Percentiles rank a stretch among this genome's conserved stretches.
These are phyloP conservation scores for Pleurotus tuoliensis DNA, from an alignment of 768 basidiomycete genomes.

Conservation along the genomic window DNA sequence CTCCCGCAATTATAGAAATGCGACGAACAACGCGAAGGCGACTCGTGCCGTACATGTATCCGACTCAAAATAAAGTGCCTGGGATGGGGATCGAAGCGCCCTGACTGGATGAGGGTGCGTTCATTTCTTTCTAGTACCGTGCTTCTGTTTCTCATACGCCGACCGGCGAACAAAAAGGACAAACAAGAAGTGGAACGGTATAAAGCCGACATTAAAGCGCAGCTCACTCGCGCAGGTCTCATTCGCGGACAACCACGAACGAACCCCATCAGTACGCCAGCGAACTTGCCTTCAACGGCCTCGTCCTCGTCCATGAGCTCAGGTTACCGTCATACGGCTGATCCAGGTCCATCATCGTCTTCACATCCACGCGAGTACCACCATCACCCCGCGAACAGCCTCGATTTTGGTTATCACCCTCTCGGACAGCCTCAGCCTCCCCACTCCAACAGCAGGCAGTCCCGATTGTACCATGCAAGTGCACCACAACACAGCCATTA, in stretches of 20 bases:
- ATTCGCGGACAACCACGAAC: slow-evolving; percentile 77
- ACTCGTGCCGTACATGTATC: slow-evolving; percentile 78
- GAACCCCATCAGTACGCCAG: slow-evolving; percentile 30
- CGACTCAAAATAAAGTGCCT: slow-evolving; percentile 79
- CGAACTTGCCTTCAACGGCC: slow-evolving; percentile 31
- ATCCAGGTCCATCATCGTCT: slow-evolving; percentile 17
- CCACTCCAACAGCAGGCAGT: slow-evolving; percentile 15
- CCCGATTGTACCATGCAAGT: slow-evolving; percentile 2
- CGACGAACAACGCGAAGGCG: slow-evolving; percentile 77
- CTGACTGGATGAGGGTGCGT: slow-evolving; percentile 87
- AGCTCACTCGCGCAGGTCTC: slow-evolving; percentile 71
- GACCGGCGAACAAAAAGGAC: slow-evolving; percentile 43
- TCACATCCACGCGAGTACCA: slow-evolving; percentile 9
- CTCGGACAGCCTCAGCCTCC: slow-evolving; percentile 17
- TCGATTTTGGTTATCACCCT: slow-evolving; percentile 18
- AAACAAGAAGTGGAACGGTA: slow-evolving; percentile 79
- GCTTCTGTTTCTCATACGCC: slow-evolving; percentile 10
- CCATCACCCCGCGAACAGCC: neutral
- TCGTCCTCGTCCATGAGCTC: slow-evolving; percentile 11
- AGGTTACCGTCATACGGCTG: slow-evolving; percentile 1
- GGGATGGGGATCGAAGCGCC: slow-evolving; percentile 80
- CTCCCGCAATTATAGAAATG: slow-evolving; percentile 58
- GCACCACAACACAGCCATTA: slow-evolving; percentile 12
- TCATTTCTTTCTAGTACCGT: neutral
- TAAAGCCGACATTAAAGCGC: slow-evolving; percentile 81